Evolutionary conservation across 2,329 filamentous ascomycete species (phyloP).

Genomic region (Exophiala calicioides): DNA sequence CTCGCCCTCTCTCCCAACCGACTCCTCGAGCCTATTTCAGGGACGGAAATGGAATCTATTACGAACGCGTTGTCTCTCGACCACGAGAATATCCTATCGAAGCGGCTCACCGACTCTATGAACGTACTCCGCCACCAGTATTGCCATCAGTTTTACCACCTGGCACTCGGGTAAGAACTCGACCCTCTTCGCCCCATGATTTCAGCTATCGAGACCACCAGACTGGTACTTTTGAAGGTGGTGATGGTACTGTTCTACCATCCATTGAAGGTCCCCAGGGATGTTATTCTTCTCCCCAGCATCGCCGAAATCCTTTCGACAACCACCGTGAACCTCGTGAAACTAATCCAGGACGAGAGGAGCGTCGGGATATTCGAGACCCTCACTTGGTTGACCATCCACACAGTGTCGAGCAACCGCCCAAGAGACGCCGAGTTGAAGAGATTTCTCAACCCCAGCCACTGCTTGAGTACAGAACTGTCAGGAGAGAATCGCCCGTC

Average conservation of each 20-base stretch:
- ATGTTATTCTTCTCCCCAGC: conserved; percentile 19
- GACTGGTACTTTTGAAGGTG: conserved; percentile 17
- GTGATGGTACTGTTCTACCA: conserved; percentile 24
- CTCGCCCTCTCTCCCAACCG: conserved; percentile 13
- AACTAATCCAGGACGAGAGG: conserved; percentile 14
- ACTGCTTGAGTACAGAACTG: conserved; percentile 5
- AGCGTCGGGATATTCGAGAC: conserved; percentile 5
- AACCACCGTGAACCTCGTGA: conserved; percentile 16
- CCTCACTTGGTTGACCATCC: conserved; percentile 11
- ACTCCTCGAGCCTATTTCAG: conserved; percentile 25
- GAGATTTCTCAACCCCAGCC: conserved; percentile 10
- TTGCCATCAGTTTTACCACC: not conserved
- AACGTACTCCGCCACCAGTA: conserved; percentile 5
- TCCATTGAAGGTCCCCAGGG: conserved; percentile 30
- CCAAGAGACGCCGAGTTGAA: conserved; percentile 22
- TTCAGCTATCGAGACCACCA: conserved; percentile 8
- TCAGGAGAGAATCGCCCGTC: conserved; percentile 15
- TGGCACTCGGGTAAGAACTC: conserved; percentile 13
- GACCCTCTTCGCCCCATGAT: conserved; percentile 24
- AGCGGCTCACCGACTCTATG: conserved; percentile 12
- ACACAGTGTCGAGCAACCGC: conserved; percentile 10
- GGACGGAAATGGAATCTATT: conserved; percentile 24
- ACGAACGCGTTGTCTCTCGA: conserved; percentile 21
- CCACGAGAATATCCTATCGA: conserved; percentile 8
- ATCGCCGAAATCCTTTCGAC: conserved; percentile 21